These are phyloP conservation scores for Backusella westeae DNA, from an alignment of 192 early-diverging fungal genomes.

Conservation along the genomic window DNA sequence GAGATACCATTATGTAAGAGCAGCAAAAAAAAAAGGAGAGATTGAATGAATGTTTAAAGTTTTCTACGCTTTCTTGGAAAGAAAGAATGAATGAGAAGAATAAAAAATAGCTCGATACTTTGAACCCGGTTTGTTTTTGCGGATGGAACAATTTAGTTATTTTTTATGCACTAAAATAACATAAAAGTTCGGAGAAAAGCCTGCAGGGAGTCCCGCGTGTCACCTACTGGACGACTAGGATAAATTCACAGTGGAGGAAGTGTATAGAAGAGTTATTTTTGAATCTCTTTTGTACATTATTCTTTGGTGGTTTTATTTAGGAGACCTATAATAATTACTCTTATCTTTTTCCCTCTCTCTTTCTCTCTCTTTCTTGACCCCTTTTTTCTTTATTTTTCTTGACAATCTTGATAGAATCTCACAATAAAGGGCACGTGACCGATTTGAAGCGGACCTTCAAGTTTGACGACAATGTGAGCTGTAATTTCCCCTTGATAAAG, in stretches of 20 bases:
- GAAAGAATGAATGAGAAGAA: not conserved
- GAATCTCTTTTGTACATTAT: not conserved
- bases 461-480: not conserved
- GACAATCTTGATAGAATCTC: not conserved
- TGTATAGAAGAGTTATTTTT: not conserved
- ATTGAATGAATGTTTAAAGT: not conserved
- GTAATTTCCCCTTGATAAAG: slow-evolving; percentile 13
- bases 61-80: not conserved
- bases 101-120: not conserved
- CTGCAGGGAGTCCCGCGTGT: not conserved
- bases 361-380: not conserved
- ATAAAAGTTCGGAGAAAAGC: not conserved
- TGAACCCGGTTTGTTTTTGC: not conserved
- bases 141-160: not conserved
- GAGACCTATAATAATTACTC: not conserved
- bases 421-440: not conserved
- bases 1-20: not conserved
- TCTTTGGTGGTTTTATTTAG: not conserved
- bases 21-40: not conserved
- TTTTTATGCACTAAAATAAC: not conserved
- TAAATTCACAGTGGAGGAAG: not conserved
- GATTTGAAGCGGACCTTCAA: not conserved
- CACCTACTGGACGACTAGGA: not conserved
- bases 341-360: not conserved
- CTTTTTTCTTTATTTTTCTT: not conserved